Evolutionary conservation across 768 basidiomycete species (phyloP).

Genomic region (Mrakia hoshinonis): DNA sequence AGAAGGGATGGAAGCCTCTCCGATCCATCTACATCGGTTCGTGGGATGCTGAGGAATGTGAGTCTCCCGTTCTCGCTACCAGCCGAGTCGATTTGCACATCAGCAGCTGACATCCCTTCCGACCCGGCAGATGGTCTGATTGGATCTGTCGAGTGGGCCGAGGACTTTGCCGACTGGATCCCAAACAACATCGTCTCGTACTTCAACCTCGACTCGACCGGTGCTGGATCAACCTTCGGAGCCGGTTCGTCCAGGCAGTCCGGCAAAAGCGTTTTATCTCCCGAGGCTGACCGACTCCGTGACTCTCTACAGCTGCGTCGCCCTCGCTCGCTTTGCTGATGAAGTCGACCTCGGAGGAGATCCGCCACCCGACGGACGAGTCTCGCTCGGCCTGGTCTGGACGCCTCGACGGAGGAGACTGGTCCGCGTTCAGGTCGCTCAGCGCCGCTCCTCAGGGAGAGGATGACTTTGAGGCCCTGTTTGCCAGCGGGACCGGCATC

Average conservation of each 20-base stretch:
- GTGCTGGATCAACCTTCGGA: conserved; percentile 54
- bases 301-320: conserved; percentile 22
- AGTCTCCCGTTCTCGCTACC: neutral
- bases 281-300: too few species aligned
- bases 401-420: neutral
- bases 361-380: conserved; percentile 62
- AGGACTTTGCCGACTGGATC: conserved; percentile 80
- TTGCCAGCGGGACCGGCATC: conserved; percentile 43
- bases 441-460: conserved; percentile 15
- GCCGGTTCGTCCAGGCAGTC: conserved; percentile 57
- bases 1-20: conserved; percentile 73
- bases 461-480: conserved; percentile 29
- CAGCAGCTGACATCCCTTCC: neutral
- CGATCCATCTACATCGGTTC: conserved; percentile 63
- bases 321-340: conserved; percentile 67
- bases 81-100: too few species aligned
- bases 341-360: conserved; percentile 55
- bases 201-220: conserved; percentile 69
- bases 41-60: conserved; percentile 64
- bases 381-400: conserved; percentile 58
- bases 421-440: neutral
- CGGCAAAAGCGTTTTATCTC: too few species aligned
- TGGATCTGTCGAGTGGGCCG: conserved; percentile 77
- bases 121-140: conserved; percentile 36
- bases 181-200: conserved; percentile 73